Evolutionary conservation across 805 yeast genomes (phyloP), one percentile per base, ranked within the genome.

Genomic region (Wickerhamiella dianesei): DNA sequence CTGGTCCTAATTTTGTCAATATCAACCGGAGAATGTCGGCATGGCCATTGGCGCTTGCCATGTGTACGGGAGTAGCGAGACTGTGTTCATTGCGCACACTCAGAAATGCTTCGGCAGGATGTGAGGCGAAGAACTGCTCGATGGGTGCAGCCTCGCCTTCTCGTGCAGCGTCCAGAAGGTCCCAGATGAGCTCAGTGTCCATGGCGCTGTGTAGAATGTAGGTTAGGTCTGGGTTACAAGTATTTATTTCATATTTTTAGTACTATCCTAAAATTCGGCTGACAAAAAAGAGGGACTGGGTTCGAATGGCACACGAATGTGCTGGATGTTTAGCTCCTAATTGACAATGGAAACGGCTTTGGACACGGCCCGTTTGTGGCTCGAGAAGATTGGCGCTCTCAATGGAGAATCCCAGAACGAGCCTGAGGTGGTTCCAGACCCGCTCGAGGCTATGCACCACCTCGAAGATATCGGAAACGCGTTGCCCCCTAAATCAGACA

Each of bases 41-140:
- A 61, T 89, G 94, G 1, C 96, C 98, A 64, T 92, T 92, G 21
- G 94, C 98, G 20, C 94, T 79, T 0, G 97, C 96, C 88, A 85
- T 84, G 61, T 92, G 99, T 44, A 92, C 66, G 5, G 95, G 82
- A 0, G 95, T 84, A 44, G 83, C 76, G 37, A 71, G 62, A 2
- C 88, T 72, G 45, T 62, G 68, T 42, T 77, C 79, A 55, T 88
- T 95, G 52, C 71, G 69, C 53, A 82, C 78, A 71, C 44, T 75
- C 73, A 44, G 75, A 67, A 56, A 68, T 14, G 49, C 45, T 6
- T 41, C 49, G 16, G 54, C 52, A 19, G 56, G 56, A 22, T 57
- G 52, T 12, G 47, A 44, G 16, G 73, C 68, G 56, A 92, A 82
- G 37, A 83, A 76, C 50, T 73, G 83, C 56, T 74, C 70, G 47